These are phyloP conservation scores for Alternaria sp. DNA, from an alignment of 2,329 filamentous ascomycete genomes.

Conservation along the genomic window DNA sequence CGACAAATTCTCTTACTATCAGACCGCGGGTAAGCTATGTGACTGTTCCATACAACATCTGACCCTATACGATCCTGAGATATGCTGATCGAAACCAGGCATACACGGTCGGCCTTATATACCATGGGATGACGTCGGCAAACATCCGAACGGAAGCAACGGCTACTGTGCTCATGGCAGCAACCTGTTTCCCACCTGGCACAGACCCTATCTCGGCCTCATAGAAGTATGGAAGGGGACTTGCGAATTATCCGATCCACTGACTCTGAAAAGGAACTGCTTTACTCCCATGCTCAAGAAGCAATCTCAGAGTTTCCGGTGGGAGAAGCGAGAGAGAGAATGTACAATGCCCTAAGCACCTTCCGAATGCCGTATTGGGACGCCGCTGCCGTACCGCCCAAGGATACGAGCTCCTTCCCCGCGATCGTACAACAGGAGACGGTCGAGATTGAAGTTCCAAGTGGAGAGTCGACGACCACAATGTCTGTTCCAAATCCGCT, in stretches of 20 bases:
- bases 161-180: conserved; percentile 67
- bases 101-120: conserved; percentile 77
- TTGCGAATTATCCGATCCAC: background rate
- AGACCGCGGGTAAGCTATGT: background rate
- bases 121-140: conserved; percentile 61
- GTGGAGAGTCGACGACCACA: background rate
- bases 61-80: conserved; percentile 46
- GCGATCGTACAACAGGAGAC: background rate
- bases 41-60: background rate
- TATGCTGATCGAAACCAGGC: conserved; percentile 53
- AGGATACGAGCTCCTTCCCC: background rate
- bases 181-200: background rate
- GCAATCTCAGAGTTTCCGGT: background rate
- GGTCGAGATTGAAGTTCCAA: background rate
- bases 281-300: background rate
- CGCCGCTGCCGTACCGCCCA: background rate
- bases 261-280: background rate
- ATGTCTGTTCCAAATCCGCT: background rate
- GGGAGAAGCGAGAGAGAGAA: background rate
- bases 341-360: background rate
- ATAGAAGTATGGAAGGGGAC: background rate
- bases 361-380: background rate
- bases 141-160: conserved; percentile 55
- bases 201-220: background rate
- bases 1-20: background rate